Base-by-base conservation (phyloP, 2,329 filamentous ascomycete genomes). In the Aspergillus udagawae region DNA sequence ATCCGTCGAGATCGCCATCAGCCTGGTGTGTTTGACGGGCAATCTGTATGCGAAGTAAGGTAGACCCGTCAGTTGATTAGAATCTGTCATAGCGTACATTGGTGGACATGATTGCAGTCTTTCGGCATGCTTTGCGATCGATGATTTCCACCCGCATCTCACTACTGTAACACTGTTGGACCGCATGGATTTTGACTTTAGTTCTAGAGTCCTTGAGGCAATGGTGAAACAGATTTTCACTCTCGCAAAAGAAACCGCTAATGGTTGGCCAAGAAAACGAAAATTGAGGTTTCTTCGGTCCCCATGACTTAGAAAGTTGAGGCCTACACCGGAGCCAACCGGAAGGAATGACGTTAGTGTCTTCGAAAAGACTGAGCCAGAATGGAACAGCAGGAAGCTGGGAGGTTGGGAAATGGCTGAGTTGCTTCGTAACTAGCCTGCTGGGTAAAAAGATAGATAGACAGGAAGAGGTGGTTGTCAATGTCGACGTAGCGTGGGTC, bases 191-290 rank as follows among this genome's bases (percentile, higher is more conserved):
- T 51, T 38, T 51, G 23, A 51, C 49, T 51, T 56, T 63, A 55
- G 57, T 35, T 38, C 49, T 51, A 45, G 28, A 50, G 45, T n/a
- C 53, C 50, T 27, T 63, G 60, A 64, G 55, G 62, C 62, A 63
- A 55, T 64, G 60, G 62, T 64, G 62, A 64, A 64, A 64, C 62
- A 55, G 58, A 49, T 50, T 48, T 14, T 38, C 32, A 6, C 32
- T 17, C 58, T 59, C 45, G 10, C 53, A 56, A 53, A 47, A 51
- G 57, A 49, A 23, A 32, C 14, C n/a, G 25, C 28, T 17, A 44
- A 23, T 54, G 38, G 52, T 54, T 55, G 54, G 55, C 52, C 45
- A 8, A 51, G 51, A 45, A 41, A 53, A 42, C 28, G 23, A 20
- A 25, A 61, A 59, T 57, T 61, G 60, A 56, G 55, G 51, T n/a